Evolutionary conservation across 441 rosid species (phyloP).

Genomic region (Daphne laureola): DNA sequence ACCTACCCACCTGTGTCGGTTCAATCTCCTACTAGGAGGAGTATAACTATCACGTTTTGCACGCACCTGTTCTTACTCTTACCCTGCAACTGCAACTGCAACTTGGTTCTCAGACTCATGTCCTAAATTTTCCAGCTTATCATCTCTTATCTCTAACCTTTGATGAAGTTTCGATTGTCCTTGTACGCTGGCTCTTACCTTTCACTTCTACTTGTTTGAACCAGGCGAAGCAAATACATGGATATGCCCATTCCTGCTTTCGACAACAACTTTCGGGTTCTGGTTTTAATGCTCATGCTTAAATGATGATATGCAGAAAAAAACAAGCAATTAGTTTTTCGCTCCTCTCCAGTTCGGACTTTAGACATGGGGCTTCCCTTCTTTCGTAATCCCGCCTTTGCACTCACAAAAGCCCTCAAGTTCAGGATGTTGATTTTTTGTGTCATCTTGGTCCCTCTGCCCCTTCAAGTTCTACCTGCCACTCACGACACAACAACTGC

Average conservation of each 20-base stretch:
- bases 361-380: slow-evolving; percentile 27
- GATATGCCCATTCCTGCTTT: slow-evolving; percentile 1
- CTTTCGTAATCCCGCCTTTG: slow-evolving; percentile 15
- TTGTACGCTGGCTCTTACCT: not conserved
- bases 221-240: not conserved
- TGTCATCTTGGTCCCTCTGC: slow-evolving; percentile 25
- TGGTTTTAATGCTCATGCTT: slow-evolving; percentile 6
- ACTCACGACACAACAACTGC: slow-evolving; percentile 25
- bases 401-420: slow-evolving; percentile 13
- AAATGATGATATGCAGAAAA: slow-evolving; percentile 11
- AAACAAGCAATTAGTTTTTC: slow-evolving; percentile 16
- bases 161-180: too few relatives aligned
- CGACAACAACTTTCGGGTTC: not conserved
- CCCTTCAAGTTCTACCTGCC: slow-evolving; percentile 23
- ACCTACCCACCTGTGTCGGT: too few relatives aligned
- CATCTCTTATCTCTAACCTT: not conserved
- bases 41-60: too few relatives aligned
- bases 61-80: too few relatives aligned
- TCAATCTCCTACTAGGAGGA: too few relatives aligned
- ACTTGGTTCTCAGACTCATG: too few relatives aligned
- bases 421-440: slow-evolving; percentile 25
- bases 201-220: not conserved
- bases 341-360: slow-evolving; percentile 6
- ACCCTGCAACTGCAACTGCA: too few relatives aligned
- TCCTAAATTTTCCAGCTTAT: not conserved